Conservation (phyloP, 2,329 filamentous ascomycete species). For the Trichoderma sp. region DNA sequence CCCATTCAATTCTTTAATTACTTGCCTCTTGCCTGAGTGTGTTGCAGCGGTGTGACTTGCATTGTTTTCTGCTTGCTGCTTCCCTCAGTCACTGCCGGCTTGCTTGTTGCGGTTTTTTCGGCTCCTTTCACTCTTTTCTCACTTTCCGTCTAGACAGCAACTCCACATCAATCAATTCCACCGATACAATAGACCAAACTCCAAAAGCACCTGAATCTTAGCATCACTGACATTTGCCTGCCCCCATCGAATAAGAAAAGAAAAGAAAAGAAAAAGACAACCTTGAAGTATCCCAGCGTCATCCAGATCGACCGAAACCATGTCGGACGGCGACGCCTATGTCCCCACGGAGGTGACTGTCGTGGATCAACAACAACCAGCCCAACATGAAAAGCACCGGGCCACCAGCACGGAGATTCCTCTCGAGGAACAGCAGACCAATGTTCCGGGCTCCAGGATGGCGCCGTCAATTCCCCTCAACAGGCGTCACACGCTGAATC, state of each 20-base stretch:
- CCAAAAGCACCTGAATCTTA: neutral
- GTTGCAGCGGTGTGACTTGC: neutral
- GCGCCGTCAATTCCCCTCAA: constrained; percentile 28
- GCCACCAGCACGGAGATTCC: constrained; percentile 5
- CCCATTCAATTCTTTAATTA: neutral
- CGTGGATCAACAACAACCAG: neutral
- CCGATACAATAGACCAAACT: neutral
- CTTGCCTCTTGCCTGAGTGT: neutral
- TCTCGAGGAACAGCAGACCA: neutral
- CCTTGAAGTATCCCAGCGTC: neutral
- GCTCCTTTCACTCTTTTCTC: neutral
- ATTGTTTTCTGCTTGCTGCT: neutral
- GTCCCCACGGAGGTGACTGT: constrained; percentile 4
- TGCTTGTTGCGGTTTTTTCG: neutral
- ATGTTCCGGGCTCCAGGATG: neutral
- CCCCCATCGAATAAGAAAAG: neutral
- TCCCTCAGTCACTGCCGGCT: neutral
- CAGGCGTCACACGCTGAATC: constrained; percentile 42
- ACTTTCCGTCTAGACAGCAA: neutral
- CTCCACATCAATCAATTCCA: neutral
- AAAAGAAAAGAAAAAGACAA: neutral
- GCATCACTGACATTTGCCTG: neutral
- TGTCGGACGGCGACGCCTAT: constrained; percentile 8
- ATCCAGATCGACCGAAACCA: neutral
- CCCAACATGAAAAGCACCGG: neutral